Evolutionary conservation across 495 filamentous ascomycete genomes (phyloP).

Genomic region (Aspergillus homomorphus): DNA sequence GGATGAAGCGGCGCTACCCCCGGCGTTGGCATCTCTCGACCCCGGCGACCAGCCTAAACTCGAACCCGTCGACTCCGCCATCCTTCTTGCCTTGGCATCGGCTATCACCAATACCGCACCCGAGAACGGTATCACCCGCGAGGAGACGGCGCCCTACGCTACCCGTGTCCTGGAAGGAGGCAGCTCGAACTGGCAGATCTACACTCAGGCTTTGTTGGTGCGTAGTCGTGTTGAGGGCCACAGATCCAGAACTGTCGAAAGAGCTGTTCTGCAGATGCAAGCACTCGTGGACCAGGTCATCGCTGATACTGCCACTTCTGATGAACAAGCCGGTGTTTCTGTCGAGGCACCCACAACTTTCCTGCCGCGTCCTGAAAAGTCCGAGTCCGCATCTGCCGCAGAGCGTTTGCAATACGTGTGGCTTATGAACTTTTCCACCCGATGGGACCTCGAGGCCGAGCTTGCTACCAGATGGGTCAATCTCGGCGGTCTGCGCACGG

Average conservation of each 20-base stretch:
- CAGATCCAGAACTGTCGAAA: slow-evolving; percentile 77
- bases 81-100: slow-evolving; percentile 75
- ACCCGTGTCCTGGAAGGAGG: slow-evolving; percentile 83
- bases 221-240: slow-evolving; percentile 87
- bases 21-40: slow-evolving; percentile 57
- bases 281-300: slow-evolving; percentile 95
- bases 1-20: slow-evolving; percentile 56
- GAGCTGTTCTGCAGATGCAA: slow-evolving; percentile 90
- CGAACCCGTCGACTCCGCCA: slow-evolving; percentile 76
- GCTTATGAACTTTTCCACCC: slow-evolving; percentile 73
- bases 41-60: slow-evolving; percentile 81
- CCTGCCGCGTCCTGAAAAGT: slow-evolving; percentile 70
- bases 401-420: slow-evolving; percentile 82
- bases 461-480: slow-evolving; percentile 86
- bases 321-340: slow-evolving; percentile 25
- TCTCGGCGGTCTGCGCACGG: slow-evolving; percentile 81
- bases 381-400: slow-evolving; percentile 71
- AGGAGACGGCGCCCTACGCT: slow-evolving; percentile 90
- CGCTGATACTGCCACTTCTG: slow-evolving; percentile 66
- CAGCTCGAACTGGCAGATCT: slow-evolving; percentile 95
- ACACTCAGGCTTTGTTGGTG: slow-evolving; percentile 87
- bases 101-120: slow-evolving; percentile 88
- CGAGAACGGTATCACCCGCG: slow-evolving; percentile 77
- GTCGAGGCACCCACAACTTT: slow-evolving; percentile 60
- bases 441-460: slow-evolving; percentile 93